Evolutionary conservation across 805 yeast species (phyloP).

Genomic region (Saturnispora saitoi): DNA sequence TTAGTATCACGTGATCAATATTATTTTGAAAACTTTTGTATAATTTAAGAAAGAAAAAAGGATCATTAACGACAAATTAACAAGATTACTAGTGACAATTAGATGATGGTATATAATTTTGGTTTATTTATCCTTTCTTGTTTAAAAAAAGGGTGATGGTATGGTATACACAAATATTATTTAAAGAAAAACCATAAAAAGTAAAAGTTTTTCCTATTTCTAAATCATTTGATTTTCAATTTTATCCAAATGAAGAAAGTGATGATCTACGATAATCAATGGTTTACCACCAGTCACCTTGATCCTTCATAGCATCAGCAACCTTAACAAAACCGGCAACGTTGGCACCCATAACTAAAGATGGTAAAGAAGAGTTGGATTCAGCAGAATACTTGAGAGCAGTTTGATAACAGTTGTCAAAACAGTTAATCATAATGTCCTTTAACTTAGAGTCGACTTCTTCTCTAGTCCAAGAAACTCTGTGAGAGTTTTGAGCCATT

Average conservation of each 20-base stretch:
- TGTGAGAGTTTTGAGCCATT: constrained; percentile 98
- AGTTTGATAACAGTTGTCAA: constrained; percentile 85
- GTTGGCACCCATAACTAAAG: constrained; percentile 97
- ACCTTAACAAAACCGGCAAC: constrained; percentile 98
- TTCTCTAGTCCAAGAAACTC: constrained; percentile 84
- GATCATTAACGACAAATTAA: no score
- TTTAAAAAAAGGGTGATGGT: neutral
- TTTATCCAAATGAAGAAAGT: no score
- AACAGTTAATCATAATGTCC: constrained; percentile 88
- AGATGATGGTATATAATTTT: neutral
- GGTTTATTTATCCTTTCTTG: neutral
- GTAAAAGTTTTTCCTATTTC: no score
- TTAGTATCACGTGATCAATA: no score
- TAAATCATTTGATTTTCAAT: no score
- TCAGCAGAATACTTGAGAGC: constrained; percentile 74
- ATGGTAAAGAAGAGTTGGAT: constrained; percentile 66
- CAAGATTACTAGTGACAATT: no score
- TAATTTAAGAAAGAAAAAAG: no score
- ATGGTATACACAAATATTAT: no score
- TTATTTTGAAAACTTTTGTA: no score
- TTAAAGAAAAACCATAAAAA: no score
- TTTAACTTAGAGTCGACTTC: constrained; percentile 88
- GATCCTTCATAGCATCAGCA: constrained; percentile 96
- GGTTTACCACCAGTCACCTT: constrained; percentile 60
- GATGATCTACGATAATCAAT: neutral